Evolutionary conservation across 495 filamentous ascomycete genomes (phyloP).

Genomic region (Penicillium macrosclerotiorum): DNA sequence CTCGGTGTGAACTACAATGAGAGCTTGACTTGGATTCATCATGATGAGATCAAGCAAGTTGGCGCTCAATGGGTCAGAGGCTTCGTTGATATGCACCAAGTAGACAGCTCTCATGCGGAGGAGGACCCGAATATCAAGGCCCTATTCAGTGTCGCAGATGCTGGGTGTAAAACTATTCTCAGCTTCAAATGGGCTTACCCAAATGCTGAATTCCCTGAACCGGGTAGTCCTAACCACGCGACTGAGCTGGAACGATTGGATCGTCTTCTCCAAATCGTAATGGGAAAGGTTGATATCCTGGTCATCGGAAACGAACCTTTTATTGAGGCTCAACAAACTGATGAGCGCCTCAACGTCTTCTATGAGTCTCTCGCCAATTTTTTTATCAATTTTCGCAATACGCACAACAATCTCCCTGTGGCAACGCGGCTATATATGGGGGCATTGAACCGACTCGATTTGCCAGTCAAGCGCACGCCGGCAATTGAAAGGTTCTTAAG

Average conservation of each 20-base stretch:
- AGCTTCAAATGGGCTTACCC: constrained; percentile 14
- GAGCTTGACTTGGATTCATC: constrained; percentile 6
- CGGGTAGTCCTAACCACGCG: background rate
- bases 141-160: constrained; percentile 7
- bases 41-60: constrained; percentile 4
- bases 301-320: constrained; percentile 18
- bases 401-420: background rate
- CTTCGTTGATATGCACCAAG: constrained; percentile 18
- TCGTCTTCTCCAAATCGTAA: constrained; percentile 2
- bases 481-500: constrained; percentile 5
- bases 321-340: constrained; percentile 8
- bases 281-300: constrained; percentile 10
- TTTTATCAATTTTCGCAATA: constrained; percentile 4
- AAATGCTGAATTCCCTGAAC: constrained; percentile 1
- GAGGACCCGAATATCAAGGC: constrained; percentile 9
- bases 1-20: constrained; percentile 16
- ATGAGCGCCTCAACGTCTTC: constrained; percentile 4
- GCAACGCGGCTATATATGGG: constrained; percentile 12
- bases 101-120: constrained; percentile 1
- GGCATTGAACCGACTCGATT: constrained; percentile 12
- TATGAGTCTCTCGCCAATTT: constrained; percentile 5
- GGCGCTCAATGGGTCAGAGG: constrained; percentile 13
- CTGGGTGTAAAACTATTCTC: constrained; percentile 7
- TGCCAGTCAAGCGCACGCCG: constrained; percentile 8
- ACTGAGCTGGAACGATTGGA: constrained; percentile 3